Evolutionary conservation across 345 rosid genomes (phyloP).

Genomic region (Durio zibethinus): DNA sequence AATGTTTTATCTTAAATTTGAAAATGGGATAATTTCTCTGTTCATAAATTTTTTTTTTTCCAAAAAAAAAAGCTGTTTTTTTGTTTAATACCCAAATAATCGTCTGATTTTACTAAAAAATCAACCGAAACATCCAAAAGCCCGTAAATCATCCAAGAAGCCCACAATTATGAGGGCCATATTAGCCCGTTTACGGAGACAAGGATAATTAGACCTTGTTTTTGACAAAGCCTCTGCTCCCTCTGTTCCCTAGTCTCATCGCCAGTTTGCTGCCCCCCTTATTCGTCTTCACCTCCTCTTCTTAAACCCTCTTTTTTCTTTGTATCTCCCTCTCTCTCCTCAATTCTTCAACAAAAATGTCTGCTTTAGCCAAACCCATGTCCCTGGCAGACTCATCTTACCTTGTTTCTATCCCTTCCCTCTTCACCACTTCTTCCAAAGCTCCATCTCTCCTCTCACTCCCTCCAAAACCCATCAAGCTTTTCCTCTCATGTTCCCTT

Average conservation of each 20-base stretch:
- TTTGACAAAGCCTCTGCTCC: background rate
- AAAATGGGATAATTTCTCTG: too few species aligned
- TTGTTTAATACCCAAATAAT: too few species aligned
- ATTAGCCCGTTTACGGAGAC: background rate
- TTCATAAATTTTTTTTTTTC: too few species aligned
- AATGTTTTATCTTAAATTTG: too few species aligned
- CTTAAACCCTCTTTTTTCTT: conserved; percentile 16
- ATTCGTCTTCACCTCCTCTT: background rate
- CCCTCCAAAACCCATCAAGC: conserved; percentile 30
- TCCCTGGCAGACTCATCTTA: conserved; percentile 58
- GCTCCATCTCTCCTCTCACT: conserved; percentile 32
- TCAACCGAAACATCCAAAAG: background rate
- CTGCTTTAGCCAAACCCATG: conserved; percentile 47
- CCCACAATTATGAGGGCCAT: background rate
- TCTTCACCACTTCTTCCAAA: conserved; percentile 36
- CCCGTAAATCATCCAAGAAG: background rate
- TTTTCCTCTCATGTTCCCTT: conserved; percentile 27
- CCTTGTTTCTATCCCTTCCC: conserved; percentile 42
- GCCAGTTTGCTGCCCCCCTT: background rate
- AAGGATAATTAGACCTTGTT: background rate
- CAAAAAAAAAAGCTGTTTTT: too few species aligned
- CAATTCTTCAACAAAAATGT: conserved; percentile 29
- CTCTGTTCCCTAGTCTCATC: background rate
- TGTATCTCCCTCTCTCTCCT: conserved; percentile 16
- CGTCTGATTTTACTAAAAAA: too few species aligned